Conservation (phyloP, 2,329 filamentous ascomycete genomes). For the Monilinia fructigena region DNA sequence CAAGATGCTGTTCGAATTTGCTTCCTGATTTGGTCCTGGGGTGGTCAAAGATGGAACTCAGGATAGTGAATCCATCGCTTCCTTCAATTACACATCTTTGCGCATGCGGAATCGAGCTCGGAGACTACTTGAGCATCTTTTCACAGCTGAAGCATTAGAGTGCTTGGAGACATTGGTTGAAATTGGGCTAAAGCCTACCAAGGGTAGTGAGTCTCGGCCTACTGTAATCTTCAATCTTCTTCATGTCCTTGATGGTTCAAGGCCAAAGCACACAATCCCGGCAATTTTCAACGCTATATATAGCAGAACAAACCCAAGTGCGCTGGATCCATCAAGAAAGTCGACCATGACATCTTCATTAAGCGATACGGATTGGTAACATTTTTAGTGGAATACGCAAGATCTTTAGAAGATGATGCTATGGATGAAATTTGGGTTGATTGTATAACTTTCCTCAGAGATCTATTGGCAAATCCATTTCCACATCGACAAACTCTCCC, state of each 20-base stretch:
- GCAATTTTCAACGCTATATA: slow-evolving; percentile 96
- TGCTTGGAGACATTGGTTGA: slow-evolving; percentile 89
- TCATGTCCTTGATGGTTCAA: slow-evolving; percentile 85
- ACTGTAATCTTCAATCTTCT: slow-evolving; percentile 78
- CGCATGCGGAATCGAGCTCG: slow-evolving; percentile 88
- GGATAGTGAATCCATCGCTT: slow-evolving; percentile 69
- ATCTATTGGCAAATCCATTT: slow-evolving; percentile 89
- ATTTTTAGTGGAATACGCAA: slow-evolving; percentile 87
- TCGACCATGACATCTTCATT: slow-evolving; percentile 87
- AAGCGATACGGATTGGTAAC: slow-evolving; percentile 79
- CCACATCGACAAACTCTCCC: slow-evolving; percentile 90
- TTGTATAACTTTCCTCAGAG: slow-evolving; percentile 85
- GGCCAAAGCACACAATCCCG: slow-evolving; percentile 87
- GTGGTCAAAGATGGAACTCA: slow-evolving; percentile 63
- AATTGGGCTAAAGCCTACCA: slow-evolving; percentile 66
- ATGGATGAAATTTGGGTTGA: slow-evolving; percentile 98
- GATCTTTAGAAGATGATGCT: slow-evolving; percentile 89
- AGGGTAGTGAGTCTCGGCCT: slow-evolving; percentile 51
- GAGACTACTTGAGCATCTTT: slow-evolving; percentile 86
- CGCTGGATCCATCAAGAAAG: slow-evolving; percentile 74
- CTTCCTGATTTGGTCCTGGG: slow-evolving; percentile 95
- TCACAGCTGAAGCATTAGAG: slow-evolving; percentile 87
- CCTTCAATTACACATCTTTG: slow-evolving; percentile 85
- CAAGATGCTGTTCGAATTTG: slow-evolving; percentile 93
- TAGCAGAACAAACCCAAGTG: slow-evolving; percentile 82